Percentiles rank a stretch among this genome's conserved stretches.
Conservation (phyloP, 2,329 filamentous ascomycete genomes). For the Venturia carpophila region DNA sequence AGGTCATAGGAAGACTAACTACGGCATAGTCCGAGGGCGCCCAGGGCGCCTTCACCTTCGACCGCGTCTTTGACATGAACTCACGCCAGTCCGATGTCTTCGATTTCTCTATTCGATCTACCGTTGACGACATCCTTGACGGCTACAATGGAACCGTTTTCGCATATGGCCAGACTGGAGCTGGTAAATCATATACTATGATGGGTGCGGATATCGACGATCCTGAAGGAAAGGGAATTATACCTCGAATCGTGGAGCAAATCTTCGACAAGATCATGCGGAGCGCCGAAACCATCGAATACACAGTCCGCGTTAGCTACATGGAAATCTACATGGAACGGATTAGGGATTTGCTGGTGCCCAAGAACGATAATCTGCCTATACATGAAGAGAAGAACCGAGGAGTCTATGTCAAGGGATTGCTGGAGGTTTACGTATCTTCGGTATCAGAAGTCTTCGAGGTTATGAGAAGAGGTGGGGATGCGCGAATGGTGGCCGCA, state of each 20-base stretch:
- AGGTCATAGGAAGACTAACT: constrained; percentile 21
- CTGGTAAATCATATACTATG: constrained; percentile 99
- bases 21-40: constrained; percentile 66
- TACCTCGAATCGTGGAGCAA: constrained; percentile 93
- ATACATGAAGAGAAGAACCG: constrained; percentile 97
- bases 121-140: constrained; percentile 96
- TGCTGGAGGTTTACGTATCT: constrained; percentile 91
- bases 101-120: constrained; percentile 92
- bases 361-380: constrained; percentile 90
- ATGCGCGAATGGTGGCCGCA: constrained; percentile 81
- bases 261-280: constrained; percentile 93
- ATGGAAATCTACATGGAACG: constrained; percentile 99
- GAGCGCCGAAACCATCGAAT: constrained; percentile 89
- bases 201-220: constrained; percentile 95
- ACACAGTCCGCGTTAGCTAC: constrained; percentile 96
- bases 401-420: constrained; percentile 92
- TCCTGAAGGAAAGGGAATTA: constrained; percentile 80
- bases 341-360: constrained; percentile 85
- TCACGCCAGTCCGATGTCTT: constrained; percentile 90
- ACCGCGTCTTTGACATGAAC: constrained; percentile 92
- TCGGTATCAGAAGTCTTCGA: constrained; percentile 95
- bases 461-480: constrained; percentile 88
- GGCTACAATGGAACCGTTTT: constrained; percentile 99
- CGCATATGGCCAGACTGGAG: constrained; percentile 95
- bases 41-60: constrained; percentile 79